Evolutionary conservation across 1,284 basidiomycete genomes (phyloP), one percentile per base, ranked within the genome.

Genomic region (Volvariella volvacea): DNA sequence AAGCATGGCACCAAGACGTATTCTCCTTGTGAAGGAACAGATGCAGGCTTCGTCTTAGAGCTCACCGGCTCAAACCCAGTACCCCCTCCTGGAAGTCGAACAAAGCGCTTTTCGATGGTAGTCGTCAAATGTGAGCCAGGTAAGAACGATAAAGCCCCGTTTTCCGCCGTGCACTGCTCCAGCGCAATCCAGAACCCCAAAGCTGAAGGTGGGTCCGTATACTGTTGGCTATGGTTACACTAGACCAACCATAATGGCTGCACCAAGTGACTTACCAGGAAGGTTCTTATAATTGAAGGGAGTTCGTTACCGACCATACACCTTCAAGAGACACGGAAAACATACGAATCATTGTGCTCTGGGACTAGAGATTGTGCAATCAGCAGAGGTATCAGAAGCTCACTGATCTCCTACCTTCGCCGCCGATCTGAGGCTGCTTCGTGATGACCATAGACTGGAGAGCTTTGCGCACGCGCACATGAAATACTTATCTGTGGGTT

Each of bases 171-270:
- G 59, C 92, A 94, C 49, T 80, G 77, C 60, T 98, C 94, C 16
- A 98, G 68, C 0, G 94, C 90, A 47, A 97, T 88, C 95, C 95
- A 99, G 59, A 93, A 91, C 0, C 95, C 95, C 3, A 98, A 73
- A 0, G 95, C 94, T 4, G 80, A 83, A 0, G 91, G 91, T 6
- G 95, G 94, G 41, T 88, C 72, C 3, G 93, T 97, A 63, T 95
- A 97, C 92, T 92, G 52, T 19, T 34, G 39, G 30, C 22, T 28
- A 30, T 32, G 31, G 32, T 48, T 34, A 22, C 42, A 41, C 42
- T 39, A 25, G 44, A 40, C 16, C 33, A n/a, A n/a, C n/a, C n/a
- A n/a, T n/a, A n/a, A n/a, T n/a, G n/a, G n/a, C n/a, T n/a, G n/a
- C n/a, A n/a, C n/a, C n/a, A n/a, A n/a, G n/a, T 41, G 12, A 34